A percentile compares a stretch with the other conserved stretches of the same genome.
These are phyloP conservation scores for Heliamphora exappendiculata DNA, from an alignment of 148 eudicot species.

Conservation along the genomic window DNA sequence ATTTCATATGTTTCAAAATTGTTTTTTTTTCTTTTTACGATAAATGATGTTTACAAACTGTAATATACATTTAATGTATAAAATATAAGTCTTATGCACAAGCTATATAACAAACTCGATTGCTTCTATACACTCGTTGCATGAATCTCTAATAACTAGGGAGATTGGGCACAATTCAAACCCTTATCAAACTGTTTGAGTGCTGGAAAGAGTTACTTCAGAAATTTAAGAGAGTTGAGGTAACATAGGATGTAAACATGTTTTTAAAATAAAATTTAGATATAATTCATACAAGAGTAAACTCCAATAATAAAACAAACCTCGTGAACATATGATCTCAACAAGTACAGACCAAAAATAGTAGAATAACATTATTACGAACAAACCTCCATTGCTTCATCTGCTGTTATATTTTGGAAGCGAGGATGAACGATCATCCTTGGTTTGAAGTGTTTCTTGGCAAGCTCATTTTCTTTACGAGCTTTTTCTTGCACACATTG, in stretches of 20 bases:
- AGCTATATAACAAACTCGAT: too few species aligned
- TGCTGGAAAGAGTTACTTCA: neutral
- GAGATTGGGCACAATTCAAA: neutral
- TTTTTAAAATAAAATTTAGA: neutral
- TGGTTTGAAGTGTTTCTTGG: slow-evolving; percentile 78
- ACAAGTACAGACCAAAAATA: neutral
- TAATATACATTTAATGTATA: neutral
- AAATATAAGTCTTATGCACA: too few species aligned
- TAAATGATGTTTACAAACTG: too few species aligned
- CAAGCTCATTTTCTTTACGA: slow-evolving; percentile 81
- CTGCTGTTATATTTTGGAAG: slow-evolving; percentile 84
- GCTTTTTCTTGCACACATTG: slow-evolving; percentile 60
- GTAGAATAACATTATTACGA: neutral
- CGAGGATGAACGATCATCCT: slow-evolving; percentile 96
- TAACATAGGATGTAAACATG: neutral
- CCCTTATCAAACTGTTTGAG: neutral
- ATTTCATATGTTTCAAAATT: neutral
- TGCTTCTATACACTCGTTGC: neutral
- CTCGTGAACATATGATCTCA: neutral
- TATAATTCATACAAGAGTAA: neutral
- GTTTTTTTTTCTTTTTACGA: neutral
- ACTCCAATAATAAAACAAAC: neutral
- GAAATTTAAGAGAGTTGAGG: neutral
- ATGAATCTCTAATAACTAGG: neutral
- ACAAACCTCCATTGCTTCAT: slow-evolving; percentile 86